Percentiles rank a stretch among this genome's conserved stretches.
Conservation (phyloP, 352 stramenopile species). For the Pseudoperonospora humuli region DNA sequence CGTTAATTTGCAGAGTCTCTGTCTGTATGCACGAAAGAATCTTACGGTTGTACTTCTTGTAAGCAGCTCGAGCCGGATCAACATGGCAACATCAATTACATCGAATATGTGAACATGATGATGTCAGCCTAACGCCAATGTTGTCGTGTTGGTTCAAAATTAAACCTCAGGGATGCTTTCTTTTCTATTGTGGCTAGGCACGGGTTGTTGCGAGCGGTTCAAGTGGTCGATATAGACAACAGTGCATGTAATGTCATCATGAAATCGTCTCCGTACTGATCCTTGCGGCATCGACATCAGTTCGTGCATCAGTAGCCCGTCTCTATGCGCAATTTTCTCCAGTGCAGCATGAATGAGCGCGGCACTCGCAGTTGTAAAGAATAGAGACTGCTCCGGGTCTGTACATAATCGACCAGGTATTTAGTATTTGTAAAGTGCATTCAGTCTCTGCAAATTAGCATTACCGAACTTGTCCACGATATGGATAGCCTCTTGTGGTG, state of each 20-base stretch:
- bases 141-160: conserved; percentile 2
- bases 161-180: conserved; percentile 5
- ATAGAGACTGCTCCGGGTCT: conserved; percentile 39
- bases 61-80: conserved; percentile 86
- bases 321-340: conserved; percentile 60
- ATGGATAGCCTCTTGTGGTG: conserved; percentile 47
- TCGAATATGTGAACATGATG: conserved; percentile 95
- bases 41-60: neutral
- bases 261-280: conserved; percentile 40
- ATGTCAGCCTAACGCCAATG: conserved; percentile 66
- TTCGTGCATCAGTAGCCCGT: conserved; percentile 65
- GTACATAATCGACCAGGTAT: conserved; percentile 1
- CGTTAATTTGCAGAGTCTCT: neutral
- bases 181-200: conserved; percentile 2
- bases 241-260: conserved; percentile 79
- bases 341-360: conserved; percentile 63
- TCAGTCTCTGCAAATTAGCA: neutral
- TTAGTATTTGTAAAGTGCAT: neutral
- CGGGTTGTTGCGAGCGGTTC: conserved; percentile 6
- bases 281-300: conserved; percentile 48
- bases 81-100: conserved; percentile 90
- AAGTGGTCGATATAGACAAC: conserved; percentile 48
- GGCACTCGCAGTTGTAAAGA: conserved; percentile 48
- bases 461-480: conserved; percentile 68
- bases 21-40: neutral